A percentile compares a stretch with the other conserved stretches of the same genome.
These are phyloP conservation scores for Barbarea vulgaris DNA, from an alignment of 345 rosid species.

Conservation along the genomic window DNA sequence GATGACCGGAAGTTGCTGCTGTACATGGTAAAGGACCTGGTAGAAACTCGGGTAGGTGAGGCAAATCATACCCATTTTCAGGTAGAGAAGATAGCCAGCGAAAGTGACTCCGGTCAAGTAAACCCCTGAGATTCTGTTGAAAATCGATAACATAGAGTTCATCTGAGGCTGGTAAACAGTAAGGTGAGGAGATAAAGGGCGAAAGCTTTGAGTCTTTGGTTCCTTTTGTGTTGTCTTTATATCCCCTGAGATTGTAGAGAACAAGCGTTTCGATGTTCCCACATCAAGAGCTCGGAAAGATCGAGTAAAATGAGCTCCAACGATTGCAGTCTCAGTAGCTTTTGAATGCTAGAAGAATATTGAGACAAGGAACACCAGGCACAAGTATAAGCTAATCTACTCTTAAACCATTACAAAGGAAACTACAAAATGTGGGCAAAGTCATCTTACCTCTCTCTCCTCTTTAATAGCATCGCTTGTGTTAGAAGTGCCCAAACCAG, in stretches of 20 bases:
- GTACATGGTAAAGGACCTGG: slow-evolving; percentile 38
- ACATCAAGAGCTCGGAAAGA: slow-evolving; percentile 36
- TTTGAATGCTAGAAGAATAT: slow-evolving; percentile 15
- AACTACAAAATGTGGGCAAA: neutral
- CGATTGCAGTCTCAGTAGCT: slow-evolving; percentile 19
- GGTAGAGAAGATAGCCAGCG: slow-evolving; percentile 38
- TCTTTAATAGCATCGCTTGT: slow-evolving; percentile 27
- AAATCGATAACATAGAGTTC: slow-evolving; percentile 45
- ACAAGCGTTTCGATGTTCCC: slow-evolving; percentile 33
- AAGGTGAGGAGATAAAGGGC: slow-evolving; percentile 43
- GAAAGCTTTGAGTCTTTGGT: slow-evolving; percentile 36
- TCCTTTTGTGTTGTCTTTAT: slow-evolving; percentile 35
- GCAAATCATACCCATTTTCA: slow-evolving; percentile 45
- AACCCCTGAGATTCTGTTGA: slow-evolving; percentile 45
- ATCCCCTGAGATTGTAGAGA: slow-evolving; percentile 39
- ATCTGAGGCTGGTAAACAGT: slow-evolving; percentile 45
- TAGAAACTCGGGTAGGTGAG: slow-evolving; percentile 43
- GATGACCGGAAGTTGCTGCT: slow-evolving; percentile 41
- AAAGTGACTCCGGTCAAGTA: slow-evolving; percentile 43
- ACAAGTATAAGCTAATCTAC: slow-evolving; percentile 11
- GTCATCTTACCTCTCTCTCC: slow-evolving; percentile 33
- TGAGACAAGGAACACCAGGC: neutral
- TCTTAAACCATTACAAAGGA: neutral
- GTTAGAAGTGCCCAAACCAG: slow-evolving; percentile 28
- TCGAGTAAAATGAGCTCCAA: slow-evolving; percentile 16